These are phyloP conservation scores for Arthrocladium fulminans DNA, from an alignment of 2,329 filamentous ascomycete genomes.

Conservation along the genomic window DNA sequence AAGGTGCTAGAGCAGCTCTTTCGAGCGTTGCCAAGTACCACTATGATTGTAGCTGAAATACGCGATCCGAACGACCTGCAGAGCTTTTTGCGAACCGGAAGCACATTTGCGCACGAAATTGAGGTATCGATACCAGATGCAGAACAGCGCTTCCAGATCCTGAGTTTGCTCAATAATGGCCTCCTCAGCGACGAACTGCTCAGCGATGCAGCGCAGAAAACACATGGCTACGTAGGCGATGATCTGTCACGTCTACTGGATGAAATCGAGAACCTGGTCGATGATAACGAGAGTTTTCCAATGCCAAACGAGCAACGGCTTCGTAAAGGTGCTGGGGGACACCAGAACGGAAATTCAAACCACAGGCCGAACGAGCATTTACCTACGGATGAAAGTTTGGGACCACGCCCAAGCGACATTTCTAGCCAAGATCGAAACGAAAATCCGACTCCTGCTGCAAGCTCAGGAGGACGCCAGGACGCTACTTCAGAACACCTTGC, in stretches of 20 bases:
- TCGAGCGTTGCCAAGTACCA: slow-evolving; percentile 37
- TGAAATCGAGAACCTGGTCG: background rate
- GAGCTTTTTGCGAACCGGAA: slow-evolving; percentile 53
- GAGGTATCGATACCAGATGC: slow-evolving; percentile 70
- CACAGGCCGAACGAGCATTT: too few relatives aligned
- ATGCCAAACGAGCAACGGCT: background rate
- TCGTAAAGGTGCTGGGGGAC: background rate
- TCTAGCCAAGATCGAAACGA: too few relatives aligned
- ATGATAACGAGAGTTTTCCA: background rate
- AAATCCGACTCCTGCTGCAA: too few relatives aligned
- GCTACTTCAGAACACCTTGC: slow-evolving; percentile 47
- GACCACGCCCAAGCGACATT: too few relatives aligned
- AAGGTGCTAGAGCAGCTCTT: slow-evolving; percentile 26
- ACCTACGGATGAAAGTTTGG: too few relatives aligned
- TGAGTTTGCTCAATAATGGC: slow-evolving; percentile 52
- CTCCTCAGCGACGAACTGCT: slow-evolving; percentile 47
- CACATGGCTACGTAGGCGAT: slow-evolving; percentile 76
- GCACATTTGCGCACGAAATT: slow-evolving; percentile 59
- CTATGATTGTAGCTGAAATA: slow-evolving; percentile 68
- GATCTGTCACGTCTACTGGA: slow-evolving; percentile 62
- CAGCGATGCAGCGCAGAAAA: slow-evolving; percentile 58
- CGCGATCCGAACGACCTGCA: slow-evolving; percentile 66
- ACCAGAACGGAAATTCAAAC: slow-evolving; percentile 1
- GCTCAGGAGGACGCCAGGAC: slow-evolving; percentile 16
- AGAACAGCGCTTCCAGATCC: slow-evolving; percentile 61